These are phyloP conservation scores for Verbena officinalis DNA, from an alignment of 257 asterid species.

Conservation along the genomic window DNA sequence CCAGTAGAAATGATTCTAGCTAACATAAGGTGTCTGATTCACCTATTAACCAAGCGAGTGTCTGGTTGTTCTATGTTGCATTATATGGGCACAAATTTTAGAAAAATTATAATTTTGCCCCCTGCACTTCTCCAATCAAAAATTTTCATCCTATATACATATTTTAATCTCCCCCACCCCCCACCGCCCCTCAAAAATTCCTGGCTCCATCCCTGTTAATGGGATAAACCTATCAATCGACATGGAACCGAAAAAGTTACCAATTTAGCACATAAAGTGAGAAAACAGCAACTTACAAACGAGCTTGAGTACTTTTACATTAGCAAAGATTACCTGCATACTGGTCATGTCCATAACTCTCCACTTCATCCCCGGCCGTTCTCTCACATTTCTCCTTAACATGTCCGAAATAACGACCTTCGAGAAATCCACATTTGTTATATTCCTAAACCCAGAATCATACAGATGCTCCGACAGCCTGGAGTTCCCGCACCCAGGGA, in stretches of 20 bases:
- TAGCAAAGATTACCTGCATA: slow-evolving; percentile 63
- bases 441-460: slow-evolving; percentile 66
- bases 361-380: slow-evolving; percentile 91
- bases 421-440: slow-evolving; percentile 88
- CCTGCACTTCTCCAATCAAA: no score
- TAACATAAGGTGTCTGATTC: slow-evolving; percentile 10
- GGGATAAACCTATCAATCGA: no score
- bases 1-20: slow-evolving; percentile 2
- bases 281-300: background rate
- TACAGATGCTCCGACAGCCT: slow-evolving; percentile 81
- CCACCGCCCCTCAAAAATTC: no score
- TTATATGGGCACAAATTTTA: no score
- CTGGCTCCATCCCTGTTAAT: no score
- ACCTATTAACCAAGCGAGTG: slow-evolving; percentile 5
- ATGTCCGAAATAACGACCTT: slow-evolving; percentile 82
- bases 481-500: slow-evolving; percentile 99
- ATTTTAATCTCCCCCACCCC: no score
- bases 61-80: background rate
- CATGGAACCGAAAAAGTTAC: no score
- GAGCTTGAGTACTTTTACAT: background rate
- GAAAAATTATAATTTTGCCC: no score
- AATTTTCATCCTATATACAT: no score
- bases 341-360: slow-evolving; percentile 92
- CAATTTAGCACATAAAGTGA: no score
- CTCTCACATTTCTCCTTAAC: slow-evolving; percentile 75